Evolutionary conservation across 768 basidiomycete genomes (phyloP), one percentile per base, ranked within the genome.

Genomic region (Tylopilus sp.): DNA sequence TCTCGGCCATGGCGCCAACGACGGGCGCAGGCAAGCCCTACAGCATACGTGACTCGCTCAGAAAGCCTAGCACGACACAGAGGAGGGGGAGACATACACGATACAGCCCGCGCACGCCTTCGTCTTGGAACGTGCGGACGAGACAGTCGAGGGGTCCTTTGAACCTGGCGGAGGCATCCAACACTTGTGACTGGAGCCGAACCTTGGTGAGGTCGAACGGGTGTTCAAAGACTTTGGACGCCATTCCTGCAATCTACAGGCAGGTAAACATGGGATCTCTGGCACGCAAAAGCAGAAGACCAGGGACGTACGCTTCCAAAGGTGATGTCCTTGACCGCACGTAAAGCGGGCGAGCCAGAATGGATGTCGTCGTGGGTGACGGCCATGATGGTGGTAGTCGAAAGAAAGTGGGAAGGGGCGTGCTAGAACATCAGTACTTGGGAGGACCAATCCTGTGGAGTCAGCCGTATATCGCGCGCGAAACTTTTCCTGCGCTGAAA

Each of bases 171-270:
- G 80, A 73, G 10, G 80, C 71, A 54, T 88, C 83, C 48, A 95
- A 76, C 12, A 95, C 85, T 63, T 98, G 95, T 2, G 90, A 81
- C 69, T 98, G 95, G 39, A 98, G 77, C 44, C 95, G 81, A 52
- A 97, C 95, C 73, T 97, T 98, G 50, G 92, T 88, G 31, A 98
- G 80, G 70, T 98, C 95, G 62, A 95, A 93, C 1, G 95, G 95
- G 66, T 97, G 92, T 72, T 95, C 94, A 56, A 97, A 85, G 15
- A 93, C 74, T 67, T 86, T 83, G 41, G 93, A 86, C 9, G 80
- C 75, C 75, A 95, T 92, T 22, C 95, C 95, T 49, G 94, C 91
- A 49, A 83, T 70, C 91, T 92, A 43, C 21, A 22, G 36, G 10
- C 3, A 28, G 10, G 26, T 10, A 28, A 28, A 7, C 10, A 10